phyloP scores from a whole-genome alignment of 1,139 yeast species.

The Hansenula sp. region DNA sequence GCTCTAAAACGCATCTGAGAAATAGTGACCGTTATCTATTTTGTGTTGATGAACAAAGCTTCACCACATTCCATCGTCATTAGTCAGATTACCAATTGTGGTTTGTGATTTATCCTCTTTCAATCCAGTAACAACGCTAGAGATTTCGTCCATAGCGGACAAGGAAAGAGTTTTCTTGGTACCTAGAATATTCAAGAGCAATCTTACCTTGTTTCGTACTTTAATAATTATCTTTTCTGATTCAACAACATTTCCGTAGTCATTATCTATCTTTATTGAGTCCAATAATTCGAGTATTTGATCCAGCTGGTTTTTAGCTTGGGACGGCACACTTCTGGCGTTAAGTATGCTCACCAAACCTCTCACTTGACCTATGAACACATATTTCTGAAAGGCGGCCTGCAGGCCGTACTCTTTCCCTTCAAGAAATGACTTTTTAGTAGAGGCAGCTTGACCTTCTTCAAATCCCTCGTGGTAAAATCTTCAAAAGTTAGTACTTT shows the following conservation, averaged over 20 bases:
- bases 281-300: constrained; percentile 19
- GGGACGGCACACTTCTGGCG: constrained; percentile 4
- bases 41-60: too few relatives aligned
- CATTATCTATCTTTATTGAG: constrained; percentile 31
- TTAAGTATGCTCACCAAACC: constrained; percentile 41
- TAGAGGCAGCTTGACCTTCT: constrained; percentile 46
- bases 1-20: too few relatives aligned
- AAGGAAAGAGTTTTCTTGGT: constrained; percentile 14
- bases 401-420: constrained; percentile 80
- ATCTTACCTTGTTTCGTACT: constrained; percentile 51
- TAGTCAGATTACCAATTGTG: constrained; percentile 13
- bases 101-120: constrained; percentile 13
- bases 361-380: constrained; percentile 58
- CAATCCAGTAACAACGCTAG: constrained; percentile 11
- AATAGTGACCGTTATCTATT: too few relatives aligned
- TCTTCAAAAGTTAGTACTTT: constrained; percentile 16
- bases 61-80: constrained; percentile 24
- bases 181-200: constrained; percentile 31
- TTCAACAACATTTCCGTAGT: constrained; percentile 43
- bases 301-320: constrained; percentile 11
- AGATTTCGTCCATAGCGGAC: constrained; percentile 12
- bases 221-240: constrained; percentile 42
- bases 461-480: constrained; percentile 59
- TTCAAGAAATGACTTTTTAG: constrained; percentile 56
- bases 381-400: constrained; percentile 69